These are phyloP conservation scores for Dryas integrifolia DNA, from an alignment of 331 rosid genomes.

Conservation along the genomic window DNA sequence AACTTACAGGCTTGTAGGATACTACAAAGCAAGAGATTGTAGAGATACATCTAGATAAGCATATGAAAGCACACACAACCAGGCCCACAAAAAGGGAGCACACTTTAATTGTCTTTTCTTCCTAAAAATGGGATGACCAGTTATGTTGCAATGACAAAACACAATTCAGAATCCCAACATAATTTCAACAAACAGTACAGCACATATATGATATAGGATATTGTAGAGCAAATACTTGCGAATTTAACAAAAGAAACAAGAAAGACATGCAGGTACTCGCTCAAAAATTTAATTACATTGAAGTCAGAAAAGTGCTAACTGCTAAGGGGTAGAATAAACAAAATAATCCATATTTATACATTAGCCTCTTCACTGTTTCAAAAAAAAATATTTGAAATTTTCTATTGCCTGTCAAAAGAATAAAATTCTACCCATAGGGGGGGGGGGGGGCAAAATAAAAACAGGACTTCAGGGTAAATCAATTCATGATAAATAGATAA, in stretches of 20 bases:
- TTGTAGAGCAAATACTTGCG: too few species aligned
- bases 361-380: neutral
- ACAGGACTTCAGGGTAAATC: neutral
- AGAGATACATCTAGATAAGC: too few species aligned
- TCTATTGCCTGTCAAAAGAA: neutral
- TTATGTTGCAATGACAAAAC: too few species aligned
- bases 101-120: too few species aligned
- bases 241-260: neutral
- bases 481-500: slow-evolving; percentile 15
- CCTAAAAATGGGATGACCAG: too few species aligned
- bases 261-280: neutral
- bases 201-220: too few species aligned
- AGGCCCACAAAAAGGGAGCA: too few species aligned
- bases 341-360: neutral
- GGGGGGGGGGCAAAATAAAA: neutral
- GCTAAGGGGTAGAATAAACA: neutral
- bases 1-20: too few species aligned
- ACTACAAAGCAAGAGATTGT: too few species aligned
- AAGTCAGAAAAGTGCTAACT: neutral
- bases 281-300: neutral
- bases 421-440: neutral
- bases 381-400: neutral
- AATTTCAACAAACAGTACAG: too few species aligned
- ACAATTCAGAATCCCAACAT: too few species aligned
- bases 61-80: too few species aligned